Base-by-base conservation (phyloP, 2,329 filamentous ascomycete species). In the Cladosporium sp. region DNA sequence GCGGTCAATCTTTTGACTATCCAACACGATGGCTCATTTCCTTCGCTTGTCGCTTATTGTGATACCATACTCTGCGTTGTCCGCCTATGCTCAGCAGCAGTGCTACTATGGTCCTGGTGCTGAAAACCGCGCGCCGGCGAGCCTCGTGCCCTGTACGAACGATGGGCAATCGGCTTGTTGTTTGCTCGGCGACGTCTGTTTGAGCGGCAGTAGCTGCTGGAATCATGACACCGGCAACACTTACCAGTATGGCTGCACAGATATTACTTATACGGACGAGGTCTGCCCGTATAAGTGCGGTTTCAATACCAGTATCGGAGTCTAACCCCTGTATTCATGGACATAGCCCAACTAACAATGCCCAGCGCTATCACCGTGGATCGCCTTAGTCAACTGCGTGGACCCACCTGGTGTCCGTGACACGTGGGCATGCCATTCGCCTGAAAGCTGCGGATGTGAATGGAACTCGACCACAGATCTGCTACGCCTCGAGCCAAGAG, bases 171-270 rank as follows among this genome's bases (percentile, higher is more conserved):
- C 61, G 1, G 54, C 63, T 2, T 65, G 64, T 49, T 65, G 62
- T 53, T 53, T 65, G 14, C 57, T 60, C 31, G 64, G 62, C 2
- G 62, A 65, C 46, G 60, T 56, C 2, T 66, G 64, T 43, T 49
- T 66, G 2, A 59, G 61, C 10, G 63, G 63, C 11, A 65, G 62
- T 41, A 49, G 60, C 14, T 67, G 64, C 53, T 66, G 58, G 46
- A 64, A 65, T 37, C 56, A 55, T 33, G 41, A n/a, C 1, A 64
- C 56, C 2, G 63, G 62, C 10, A 61, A 63, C 42, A 14, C 57
- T 9, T 66, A 66, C 34, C 60, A 66, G 48, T 66, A 67, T 51
- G 64, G 63, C n/a, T 67, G 64, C 48, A 65, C 63, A 1, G 63
- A 67, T 50, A 59, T 63, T n/a, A 59, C 37, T 13, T 67, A 66